Base-by-base conservation (phyloP, 345 rosid species). In the Pugionium cornutum region DNA sequence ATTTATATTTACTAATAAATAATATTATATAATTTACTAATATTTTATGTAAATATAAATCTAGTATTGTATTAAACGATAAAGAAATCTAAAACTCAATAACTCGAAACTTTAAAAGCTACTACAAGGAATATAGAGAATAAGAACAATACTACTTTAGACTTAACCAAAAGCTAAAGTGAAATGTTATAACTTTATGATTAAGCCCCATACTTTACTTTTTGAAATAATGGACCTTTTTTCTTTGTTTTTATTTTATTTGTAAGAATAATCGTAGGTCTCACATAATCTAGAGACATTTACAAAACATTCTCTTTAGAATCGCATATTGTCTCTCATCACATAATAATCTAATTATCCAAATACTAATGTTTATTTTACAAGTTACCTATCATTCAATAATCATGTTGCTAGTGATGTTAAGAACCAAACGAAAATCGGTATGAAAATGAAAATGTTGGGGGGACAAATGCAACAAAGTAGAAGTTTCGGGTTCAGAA, bases 61-160 rank as follows among this genome's bases (percentile, higher is more conserved):
- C 18, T 18, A 18, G 18, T 18, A 18, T 18, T 18, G 0, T 18
- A 18, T 18, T 18, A 18, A 18, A 18, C 18, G 58, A 40, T 7
- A 18, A 39, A 18, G 31, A 30, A 11, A 37, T 40, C 1, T 6
- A 42, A 42, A 41, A 43, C 7, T 7, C 30, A 61, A 61, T 3
- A 29, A 54, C n/a, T n/a, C n/a, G n/a, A 9, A 9, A 51, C 9
- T 29, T 25, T 26, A 49, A 62, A 43, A 64, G 43, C 36, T 43
- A 29, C 27, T 6, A 45, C n/a, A n/a, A n/a, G 39, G 29, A 41
- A 58, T 56, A 7, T 1, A 50, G 62, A 44, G 71, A 58, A 72
- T 51, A 66, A 36, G 71, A 72, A 66, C 54, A 66, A 51, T 64
- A 2, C 53, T 64, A 66, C 58, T 72, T 72, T 41, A 48, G 76